Percentiles rank a stretch among this genome's conserved stretches.
Evolutionary conservation across 2,329 filamentous ascomycete species (phyloP).

Genomic region (Epichloe brachyelytri): DNA sequence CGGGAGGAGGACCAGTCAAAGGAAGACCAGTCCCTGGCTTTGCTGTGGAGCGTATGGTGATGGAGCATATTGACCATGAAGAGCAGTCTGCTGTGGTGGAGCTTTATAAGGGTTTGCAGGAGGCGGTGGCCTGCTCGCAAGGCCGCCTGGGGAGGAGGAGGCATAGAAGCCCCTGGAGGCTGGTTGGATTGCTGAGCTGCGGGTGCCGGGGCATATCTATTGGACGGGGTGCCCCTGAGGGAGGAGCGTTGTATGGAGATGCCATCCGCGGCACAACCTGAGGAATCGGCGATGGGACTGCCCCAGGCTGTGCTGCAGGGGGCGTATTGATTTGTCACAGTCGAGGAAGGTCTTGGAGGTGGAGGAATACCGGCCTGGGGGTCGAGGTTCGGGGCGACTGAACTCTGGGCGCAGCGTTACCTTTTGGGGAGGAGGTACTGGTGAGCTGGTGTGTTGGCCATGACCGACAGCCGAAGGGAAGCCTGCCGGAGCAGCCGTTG

Average conservation of each 20-base stretch:
- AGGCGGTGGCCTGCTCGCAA: constrained; percentile 29
- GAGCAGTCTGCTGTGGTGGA: constrained; percentile 32
- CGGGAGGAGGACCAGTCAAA: constrained; percentile 25
- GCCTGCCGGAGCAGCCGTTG: constrained; percentile 23
- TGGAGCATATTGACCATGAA: constrained; percentile 21
- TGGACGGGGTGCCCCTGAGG: constrained; percentile 54
- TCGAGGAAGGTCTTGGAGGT: constrained; percentile 47
- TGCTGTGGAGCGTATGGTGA: constrained; percentile 27
- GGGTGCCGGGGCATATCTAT: constrained; percentile 62
- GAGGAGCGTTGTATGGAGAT: constrained; percentile 79
- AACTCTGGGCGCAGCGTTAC: constrained; percentile 53
- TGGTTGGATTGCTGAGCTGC: constrained; percentile 38
- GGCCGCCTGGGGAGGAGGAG: constrained; percentile 24
- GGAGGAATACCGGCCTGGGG: constrained; percentile 35
- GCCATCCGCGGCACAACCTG: constrained; percentile 58
- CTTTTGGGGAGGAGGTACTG: constrained; percentile 73
- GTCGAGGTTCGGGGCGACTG: constrained; percentile 54
- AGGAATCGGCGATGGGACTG: constrained; percentile 42
- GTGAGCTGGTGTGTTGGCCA: constrained; percentile 53
- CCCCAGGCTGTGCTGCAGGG: constrained; percentile 50
- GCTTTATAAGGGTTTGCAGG: constrained; percentile 30
- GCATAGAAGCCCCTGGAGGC: constrained; percentile 23
- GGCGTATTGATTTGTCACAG: constrained; percentile 43
- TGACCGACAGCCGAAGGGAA: constrained; percentile 35
- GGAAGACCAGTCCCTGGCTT: constrained; percentile 24